A percentile compares a stretch with the other conserved stretches of the same genome.
phyloP scores from a whole-genome alignment of 208 protist species.

The Naegleria lovaniensis region DNA sequence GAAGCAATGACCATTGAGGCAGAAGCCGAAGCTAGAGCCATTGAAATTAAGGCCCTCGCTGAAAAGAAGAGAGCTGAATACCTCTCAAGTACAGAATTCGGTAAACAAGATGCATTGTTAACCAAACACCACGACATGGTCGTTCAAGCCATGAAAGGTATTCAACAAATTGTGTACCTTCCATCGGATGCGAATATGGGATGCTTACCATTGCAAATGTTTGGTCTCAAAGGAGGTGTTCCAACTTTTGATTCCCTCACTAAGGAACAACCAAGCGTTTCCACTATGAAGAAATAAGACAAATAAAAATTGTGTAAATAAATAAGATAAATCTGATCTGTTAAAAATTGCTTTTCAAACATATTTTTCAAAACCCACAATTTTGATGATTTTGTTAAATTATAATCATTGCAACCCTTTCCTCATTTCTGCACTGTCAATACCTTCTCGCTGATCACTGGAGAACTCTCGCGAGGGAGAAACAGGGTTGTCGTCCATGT shows the following conservation, averaged over 20 bases:
- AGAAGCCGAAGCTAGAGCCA: slow-evolving; percentile 28
- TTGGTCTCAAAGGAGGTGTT: neutral
- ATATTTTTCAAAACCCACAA: too few relatives aligned
- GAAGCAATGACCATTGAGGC: slow-evolving; percentile 11
- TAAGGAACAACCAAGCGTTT: neutral
- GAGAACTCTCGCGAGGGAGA: too few relatives aligned
- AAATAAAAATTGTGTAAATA: too few relatives aligned
- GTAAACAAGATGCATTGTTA: slow-evolving; percentile 27
- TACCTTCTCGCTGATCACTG: too few relatives aligned
- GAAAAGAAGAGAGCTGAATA: slow-evolving; percentile 15
- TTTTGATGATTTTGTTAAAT: too few relatives aligned
- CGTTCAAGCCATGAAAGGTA: slow-evolving; percentile 18
- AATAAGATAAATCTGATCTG: too few relatives aligned
- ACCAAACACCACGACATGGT: slow-evolving; percentile 29
- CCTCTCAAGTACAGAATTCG: neutral
- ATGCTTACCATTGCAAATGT: neutral
- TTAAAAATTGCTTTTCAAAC: too few relatives aligned
- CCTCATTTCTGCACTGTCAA: too few relatives aligned
- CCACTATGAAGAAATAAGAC: too few relatives aligned
- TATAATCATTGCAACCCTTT: too few relatives aligned
- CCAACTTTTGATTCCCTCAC: neutral
- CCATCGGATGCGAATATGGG: neutral
- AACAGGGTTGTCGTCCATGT: too few relatives aligned
- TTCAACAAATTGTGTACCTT: slow-evolving; percentile 31
- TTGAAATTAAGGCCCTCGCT: slow-evolving; percentile 22